Base-by-base conservation (phyloP, 2,329 filamentous ascomycete genomes). In the Sclerotinia nivalis region DNA sequence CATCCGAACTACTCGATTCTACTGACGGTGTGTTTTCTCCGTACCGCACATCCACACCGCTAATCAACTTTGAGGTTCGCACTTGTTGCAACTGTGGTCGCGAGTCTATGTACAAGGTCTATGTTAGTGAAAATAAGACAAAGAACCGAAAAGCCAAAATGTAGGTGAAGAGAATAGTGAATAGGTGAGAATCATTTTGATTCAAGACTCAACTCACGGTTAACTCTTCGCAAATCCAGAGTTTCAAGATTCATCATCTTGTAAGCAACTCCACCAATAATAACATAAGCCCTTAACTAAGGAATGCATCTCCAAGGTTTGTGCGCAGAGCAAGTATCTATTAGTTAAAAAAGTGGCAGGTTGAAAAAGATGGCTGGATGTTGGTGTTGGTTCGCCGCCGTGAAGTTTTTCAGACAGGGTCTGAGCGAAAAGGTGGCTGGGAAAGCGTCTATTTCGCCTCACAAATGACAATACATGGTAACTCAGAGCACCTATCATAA, bases 181-280 rank as follows among this genome's bases (percentile, higher is more conserved):
- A 34, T 13, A 47, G 20, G 37, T 25, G 31, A 28, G 31, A 50
- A 49, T 10, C 47, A 8, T n/a, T n/a, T n/a, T n/a, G n/a, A n/a
- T n/a, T n/a, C n/a, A 31, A 49, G 40, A 47, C 40, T 20, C 15
- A 64, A 75, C 75, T 75, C 71, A 78, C 77, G 69, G 66, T 76
- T 72, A 67, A 73, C 75, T 45, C 37, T 70, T 56, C 69, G 71
- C 52, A 74, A 52, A 52, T 75, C 73, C 62, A 77, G 67, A 54
- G 70, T 68, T 71, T 71, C 76, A 66, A 75, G 68, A 74, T 76
- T 75, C 75, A 77, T 78, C 68, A 31, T 76, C 70, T 70, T 69
- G 31, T 58, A 43, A 66, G 43, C 28, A 34, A 45, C 43, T 71
- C 60, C 66, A 70, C 65, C 68, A 70, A 71, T 70, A 70, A 69